Conservation (phyloP, 23 red algal species). For the Porphyridium purpureum region DNA sequence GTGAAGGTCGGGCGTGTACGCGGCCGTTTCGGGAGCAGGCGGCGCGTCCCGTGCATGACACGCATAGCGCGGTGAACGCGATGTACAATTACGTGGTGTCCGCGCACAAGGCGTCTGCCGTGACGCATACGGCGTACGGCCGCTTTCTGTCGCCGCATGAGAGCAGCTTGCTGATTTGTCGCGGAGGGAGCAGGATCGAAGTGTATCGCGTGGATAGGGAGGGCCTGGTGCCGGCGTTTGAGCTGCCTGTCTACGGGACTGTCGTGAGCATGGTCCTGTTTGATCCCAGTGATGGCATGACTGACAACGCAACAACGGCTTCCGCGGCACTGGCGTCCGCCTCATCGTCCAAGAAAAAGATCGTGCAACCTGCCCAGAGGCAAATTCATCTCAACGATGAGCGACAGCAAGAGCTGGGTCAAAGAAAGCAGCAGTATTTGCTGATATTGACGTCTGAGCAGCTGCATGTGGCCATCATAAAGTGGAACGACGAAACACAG, state of each 20-base stretch:
- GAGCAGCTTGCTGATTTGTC: constrained; percentile 3
- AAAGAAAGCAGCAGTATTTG: constrained; percentile 26
- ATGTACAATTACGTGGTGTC: constrained; percentile 94
- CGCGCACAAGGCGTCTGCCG: constrained; percentile 67
- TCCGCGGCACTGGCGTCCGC: too few species aligned
- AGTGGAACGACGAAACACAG: constrained; percentile 34
- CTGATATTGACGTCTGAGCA: constrained; percentile 78
- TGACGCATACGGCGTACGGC: constrained; percentile 38
- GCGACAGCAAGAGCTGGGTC: too few species aligned
- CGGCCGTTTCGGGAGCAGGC: too few species aligned
- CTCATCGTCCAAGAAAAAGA: too few species aligned
- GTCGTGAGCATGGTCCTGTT: constrained; percentile 46
- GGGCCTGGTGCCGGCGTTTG: constrained; percentile 40
- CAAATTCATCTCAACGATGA: too few species aligned
- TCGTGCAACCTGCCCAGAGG: too few species aligned
- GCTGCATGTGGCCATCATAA: constrained; percentile 56
- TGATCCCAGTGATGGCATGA: too few species aligned
- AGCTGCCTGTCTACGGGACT: constrained; percentile 65
- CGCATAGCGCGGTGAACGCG: too few species aligned
- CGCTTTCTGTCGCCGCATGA: not conserved
- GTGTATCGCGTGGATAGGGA: constrained; percentile 49
- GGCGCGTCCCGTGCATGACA: too few species aligned
- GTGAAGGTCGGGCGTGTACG: too few species aligned
- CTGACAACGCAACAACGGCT: too few species aligned
- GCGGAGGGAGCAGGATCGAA: constrained; percentile 29